phyloP scores from a whole-genome alignment of 2,329 filamentous ascomycete species.

The Dactylella cylindrospora region DNA sequence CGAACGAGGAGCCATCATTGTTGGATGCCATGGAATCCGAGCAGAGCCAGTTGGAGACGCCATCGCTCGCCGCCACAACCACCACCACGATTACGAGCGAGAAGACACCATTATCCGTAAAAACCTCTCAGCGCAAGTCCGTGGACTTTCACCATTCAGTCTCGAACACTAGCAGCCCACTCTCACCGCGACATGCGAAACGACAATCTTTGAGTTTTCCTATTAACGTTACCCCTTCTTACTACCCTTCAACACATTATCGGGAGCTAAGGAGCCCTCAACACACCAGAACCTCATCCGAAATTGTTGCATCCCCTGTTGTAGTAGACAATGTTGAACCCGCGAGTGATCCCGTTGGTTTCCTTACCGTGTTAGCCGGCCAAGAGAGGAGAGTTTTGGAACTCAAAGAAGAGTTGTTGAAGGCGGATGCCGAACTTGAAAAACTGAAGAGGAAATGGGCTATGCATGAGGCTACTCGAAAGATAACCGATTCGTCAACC shows the following conservation, averaged over 20 bases:
- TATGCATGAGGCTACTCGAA: constrained; percentile 72
- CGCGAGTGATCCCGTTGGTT: constrained; percentile 61
- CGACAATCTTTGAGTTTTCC: constrained; percentile 39
- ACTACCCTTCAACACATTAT: constrained; percentile 41
- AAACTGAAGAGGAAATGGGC: constrained; percentile 83
- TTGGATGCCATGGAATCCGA: constrained; percentile 28
- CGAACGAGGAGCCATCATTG: constrained; percentile 11
- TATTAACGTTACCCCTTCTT: constrained; percentile 33
- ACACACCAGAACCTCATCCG: constrained; percentile 21
- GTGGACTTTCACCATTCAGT: constrained; percentile 39
- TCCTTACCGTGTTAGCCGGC: constrained; percentile 85
- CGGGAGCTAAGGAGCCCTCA: constrained; percentile 39
- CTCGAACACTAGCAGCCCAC: constrained; percentile 10
- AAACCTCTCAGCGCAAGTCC: constrained; percentile 32
- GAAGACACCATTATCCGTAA: constrained; percentile 17
- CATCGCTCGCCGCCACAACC: constrained; percentile 12
- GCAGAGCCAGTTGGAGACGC: constrained; percentile 17
- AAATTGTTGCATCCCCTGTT: constrained; percentile 5
- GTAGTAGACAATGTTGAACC: constrained; percentile 24
- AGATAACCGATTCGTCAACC: constrained; percentile 57
- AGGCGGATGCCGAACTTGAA: constrained; percentile 75
- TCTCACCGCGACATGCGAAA: constrained; percentile 33
- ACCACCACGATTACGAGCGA: constrained; percentile 9
- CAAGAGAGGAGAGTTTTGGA: constrained; percentile 91
- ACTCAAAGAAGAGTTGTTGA: constrained; percentile 81